Evolutionary conservation across 331 rosid genomes (phyloP), one percentile per base, ranked within the genome.

Genomic region (Phaseolus coccineus): DNA sequence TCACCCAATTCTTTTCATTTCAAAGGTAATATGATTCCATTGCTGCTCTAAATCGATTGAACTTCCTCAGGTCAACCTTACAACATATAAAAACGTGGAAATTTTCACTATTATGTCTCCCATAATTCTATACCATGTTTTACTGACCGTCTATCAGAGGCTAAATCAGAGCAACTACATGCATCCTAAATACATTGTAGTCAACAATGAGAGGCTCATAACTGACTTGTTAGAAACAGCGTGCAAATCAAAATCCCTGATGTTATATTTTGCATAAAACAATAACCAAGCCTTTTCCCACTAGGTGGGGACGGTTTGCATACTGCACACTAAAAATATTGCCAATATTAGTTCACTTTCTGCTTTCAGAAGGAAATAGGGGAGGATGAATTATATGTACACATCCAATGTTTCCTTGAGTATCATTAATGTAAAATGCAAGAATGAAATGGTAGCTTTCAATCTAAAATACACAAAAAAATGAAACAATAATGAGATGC

Each of bases 401-500:
- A 78, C 63, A 78, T 51, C 37, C 44, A 27, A 67, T 22, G 44
- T 71, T 56, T 42, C 46, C 15, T 55, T 77, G 42, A 16, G 72
- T 47, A 66, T 19, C 40, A 27, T 31, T 30, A 52, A 64, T 55
- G 73, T 68, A 64, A 77, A 65, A 50, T 13, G 56, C 44, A 1
- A 46, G 66, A 59, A 69, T 33, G 35, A 40, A 57, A 50, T 30
- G 51, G 75, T 71, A 62, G 63, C 59, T 33, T 76, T 19, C 57
- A 39, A 68, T 44, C 79, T 66, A 24, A 40, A 33, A 59, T 59
- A 16, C 31, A 74, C 28, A 33, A n/a, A 42, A 33, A 51, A 64
- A 22, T 57, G 33, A 77, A 80, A 77, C 74, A 28, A 80, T 58
- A 78, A 35, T 1, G 46, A 52, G 74, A 83, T 28, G 74, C 28